phyloP scores from a whole-genome alignment of 441 rosid species.

The Populus hybrid region DNA sequence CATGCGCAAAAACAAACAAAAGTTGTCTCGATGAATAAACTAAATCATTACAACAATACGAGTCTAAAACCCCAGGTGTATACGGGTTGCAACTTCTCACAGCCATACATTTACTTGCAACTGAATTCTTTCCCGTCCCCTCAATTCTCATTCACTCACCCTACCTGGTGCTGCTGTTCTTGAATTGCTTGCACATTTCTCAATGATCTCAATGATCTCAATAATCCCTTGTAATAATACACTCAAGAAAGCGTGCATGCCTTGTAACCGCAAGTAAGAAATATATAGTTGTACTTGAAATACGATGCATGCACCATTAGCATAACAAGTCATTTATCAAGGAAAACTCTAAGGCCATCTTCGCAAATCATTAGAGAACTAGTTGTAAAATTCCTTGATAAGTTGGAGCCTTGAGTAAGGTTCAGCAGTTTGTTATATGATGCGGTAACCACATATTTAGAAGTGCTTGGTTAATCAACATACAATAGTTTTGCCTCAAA shows the following conservation, averaged over 20 bases:
- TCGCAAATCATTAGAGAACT: too few species aligned
- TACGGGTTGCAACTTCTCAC: too few species aligned
- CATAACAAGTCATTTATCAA: neutral
- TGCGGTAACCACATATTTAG: too few species aligned
- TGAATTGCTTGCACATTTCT: neutral
- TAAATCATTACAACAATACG: too few species aligned
- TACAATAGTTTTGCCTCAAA: too few species aligned
- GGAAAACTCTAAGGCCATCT: neutral
- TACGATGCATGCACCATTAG: neutral
- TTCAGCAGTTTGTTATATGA: too few species aligned
- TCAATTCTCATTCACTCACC: neutral
- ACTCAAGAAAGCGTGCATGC: too few species aligned
- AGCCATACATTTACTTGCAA: neutral
- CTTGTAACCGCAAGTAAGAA: neutral
- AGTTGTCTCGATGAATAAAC: too few species aligned
- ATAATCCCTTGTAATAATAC: neutral
- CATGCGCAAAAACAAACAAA: too few species aligned
- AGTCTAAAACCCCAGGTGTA: too few species aligned
- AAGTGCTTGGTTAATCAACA: too few species aligned
- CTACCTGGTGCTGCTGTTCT: neutral
- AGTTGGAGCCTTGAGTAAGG: too few species aligned
- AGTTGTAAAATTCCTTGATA: neutral
- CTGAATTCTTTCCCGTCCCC: neutral
- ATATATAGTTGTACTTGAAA: neutral
- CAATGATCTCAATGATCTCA: neutral